Evolutionary conservation across 2,329 filamentous ascomycete species (phyloP).

Genomic region (Apiospora hydei): DNA sequence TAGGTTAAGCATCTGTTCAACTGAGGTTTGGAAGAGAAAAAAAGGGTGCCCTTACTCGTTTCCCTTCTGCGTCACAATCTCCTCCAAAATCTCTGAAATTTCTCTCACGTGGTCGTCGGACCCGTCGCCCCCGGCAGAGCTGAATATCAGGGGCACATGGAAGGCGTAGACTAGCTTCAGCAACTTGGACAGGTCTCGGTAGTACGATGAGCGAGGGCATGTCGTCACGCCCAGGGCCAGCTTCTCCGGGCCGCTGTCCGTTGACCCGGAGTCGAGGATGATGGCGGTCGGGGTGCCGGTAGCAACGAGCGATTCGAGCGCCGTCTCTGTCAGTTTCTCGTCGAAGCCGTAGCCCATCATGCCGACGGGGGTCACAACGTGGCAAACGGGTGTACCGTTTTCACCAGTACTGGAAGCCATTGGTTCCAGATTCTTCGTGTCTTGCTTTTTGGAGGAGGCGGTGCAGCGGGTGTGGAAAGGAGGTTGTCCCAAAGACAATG

Average conservation of each 20-base stretch:
- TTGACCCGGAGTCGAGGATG: slow-evolving; percentile 45
- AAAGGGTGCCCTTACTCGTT: slow-evolving; percentile 28
- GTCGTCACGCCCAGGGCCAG: slow-evolving; percentile 51
- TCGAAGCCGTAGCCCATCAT: slow-evolving; percentile 59
- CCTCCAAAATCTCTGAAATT: slow-evolving; percentile 48
- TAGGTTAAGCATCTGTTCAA: too few species aligned
- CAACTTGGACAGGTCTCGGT: slow-evolving; percentile 50
- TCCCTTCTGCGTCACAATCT: slow-evolving; percentile 41
- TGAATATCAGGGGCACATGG: slow-evolving; percentile 49
- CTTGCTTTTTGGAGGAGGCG: neutral
- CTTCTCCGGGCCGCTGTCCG: slow-evolving; percentile 48
- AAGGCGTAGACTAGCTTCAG: slow-evolving; percentile 44
- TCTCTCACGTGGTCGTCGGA: slow-evolving; percentile 51
- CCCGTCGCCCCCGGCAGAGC: slow-evolving; percentile 57
- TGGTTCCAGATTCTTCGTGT: neutral
- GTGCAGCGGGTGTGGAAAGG: neutral
- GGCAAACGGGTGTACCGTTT: slow-evolving; percentile 38
- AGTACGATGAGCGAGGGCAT: slow-evolving; percentile 48
- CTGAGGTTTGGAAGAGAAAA: too few species aligned
- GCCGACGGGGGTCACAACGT: slow-evolving; percentile 55
- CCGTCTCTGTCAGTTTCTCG: slow-evolving; percentile 37
- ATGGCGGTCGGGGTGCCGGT: slow-evolving; percentile 42
- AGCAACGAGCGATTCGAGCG: slow-evolving; percentile 38
- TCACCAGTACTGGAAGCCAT: neutral
- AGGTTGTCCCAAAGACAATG: neutral